Evolutionary conservation across 768 basidiomycete genomes (phyloP), one percentile per base, ranked within the genome.

Genomic region (Saitozyma sp.): DNA sequence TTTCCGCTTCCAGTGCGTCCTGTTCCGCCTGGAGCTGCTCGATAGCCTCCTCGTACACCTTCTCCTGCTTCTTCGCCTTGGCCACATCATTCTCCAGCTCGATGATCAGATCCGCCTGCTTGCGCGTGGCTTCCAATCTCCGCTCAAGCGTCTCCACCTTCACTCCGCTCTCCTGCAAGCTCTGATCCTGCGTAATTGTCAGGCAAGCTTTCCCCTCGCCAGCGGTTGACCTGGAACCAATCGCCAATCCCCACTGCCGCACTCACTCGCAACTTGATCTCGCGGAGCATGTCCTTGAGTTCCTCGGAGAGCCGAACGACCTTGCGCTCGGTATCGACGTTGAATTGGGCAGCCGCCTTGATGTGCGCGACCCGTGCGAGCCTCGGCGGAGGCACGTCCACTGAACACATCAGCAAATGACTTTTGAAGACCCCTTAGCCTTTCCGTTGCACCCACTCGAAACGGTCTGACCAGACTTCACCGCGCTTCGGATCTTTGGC

Each of bases 101-200:
- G 13, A 82, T 78, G 56, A 97, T 89, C 8, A 84, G 81, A 59
- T 97, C 95, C 5, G 88, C 87, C 70, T 95, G 91, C 77, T 89
- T 91, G 84, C 92, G 94, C 64, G 87, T 88, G 1, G 87, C 85
- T 75, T 98, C 94, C 84, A 93, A 87, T 40, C 92, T 86, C 51
- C 93, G 87, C 76, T 96, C 93, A 86, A 98, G 90, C 13, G 94
- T 84, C 77, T 97, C 92, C 60, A 97, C 92, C 83, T 94, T 97
- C 59, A 97, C 93, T 2, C 83, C 82, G 6, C 87, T 83, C 74
- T 98, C 96, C 78, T 97, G 92, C 42, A 92, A 87, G 29, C 80
- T 84, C 82, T 96, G 92, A 65, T 98, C 96, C 80, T 91, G 87
- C n/a, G 16, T 7, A 29, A 29, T 29, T 29, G 29, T 41, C 40